A percentile compares a stretch with the other conserved stretches of the same genome.
Conservation (phyloP, 306 rosid genomes). For the Vicia sativa region DNA sequence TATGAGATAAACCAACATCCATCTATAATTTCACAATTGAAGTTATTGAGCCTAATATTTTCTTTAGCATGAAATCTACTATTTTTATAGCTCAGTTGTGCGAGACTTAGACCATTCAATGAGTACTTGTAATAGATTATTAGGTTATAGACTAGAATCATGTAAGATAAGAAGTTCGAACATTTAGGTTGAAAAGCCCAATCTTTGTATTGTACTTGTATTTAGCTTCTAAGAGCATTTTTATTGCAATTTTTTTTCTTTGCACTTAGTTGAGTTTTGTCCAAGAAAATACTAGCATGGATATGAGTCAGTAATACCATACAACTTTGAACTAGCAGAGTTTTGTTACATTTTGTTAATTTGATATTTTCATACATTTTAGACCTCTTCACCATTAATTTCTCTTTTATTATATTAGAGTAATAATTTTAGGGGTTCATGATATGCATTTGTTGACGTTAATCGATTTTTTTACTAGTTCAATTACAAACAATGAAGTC, state of each 20-base stretch:
- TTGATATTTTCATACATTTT: conserved; percentile 8
- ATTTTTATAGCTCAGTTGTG: conserved; percentile 60
- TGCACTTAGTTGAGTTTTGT: conserved; percentile 42
- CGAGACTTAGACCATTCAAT: conserved; percentile 46
- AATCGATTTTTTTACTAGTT: too few species aligned
- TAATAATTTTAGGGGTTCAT: too few species aligned
- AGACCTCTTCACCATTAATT: not conserved
- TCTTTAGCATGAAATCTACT: conserved; percentile 78
- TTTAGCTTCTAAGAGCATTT: conserved; percentile 46
- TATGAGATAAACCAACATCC: conserved; percentile 82
- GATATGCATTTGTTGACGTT: too few species aligned
- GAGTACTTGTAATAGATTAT: too few species aligned
- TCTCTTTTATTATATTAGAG: too few species aligned
- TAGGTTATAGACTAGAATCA: too few species aligned
- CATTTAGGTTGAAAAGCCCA: conserved; percentile 47
- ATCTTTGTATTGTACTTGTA: conserved; percentile 72
- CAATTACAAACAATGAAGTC: too few species aligned
- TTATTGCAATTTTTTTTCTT: conserved; percentile 22
- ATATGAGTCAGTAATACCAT: conserved; percentile 42
- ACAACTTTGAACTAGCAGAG: conserved; percentile 31
- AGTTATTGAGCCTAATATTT: conserved; percentile 67
- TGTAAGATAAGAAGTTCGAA: conserved; percentile 53
- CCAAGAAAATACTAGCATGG: conserved; percentile 32
- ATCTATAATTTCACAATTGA: conserved; percentile 83
- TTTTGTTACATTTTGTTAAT: conserved; percentile 38